phyloP scores from a whole-genome alignment of 2,329 filamentous ascomycete genomes.

The Fusarium dimerum region DNA sequence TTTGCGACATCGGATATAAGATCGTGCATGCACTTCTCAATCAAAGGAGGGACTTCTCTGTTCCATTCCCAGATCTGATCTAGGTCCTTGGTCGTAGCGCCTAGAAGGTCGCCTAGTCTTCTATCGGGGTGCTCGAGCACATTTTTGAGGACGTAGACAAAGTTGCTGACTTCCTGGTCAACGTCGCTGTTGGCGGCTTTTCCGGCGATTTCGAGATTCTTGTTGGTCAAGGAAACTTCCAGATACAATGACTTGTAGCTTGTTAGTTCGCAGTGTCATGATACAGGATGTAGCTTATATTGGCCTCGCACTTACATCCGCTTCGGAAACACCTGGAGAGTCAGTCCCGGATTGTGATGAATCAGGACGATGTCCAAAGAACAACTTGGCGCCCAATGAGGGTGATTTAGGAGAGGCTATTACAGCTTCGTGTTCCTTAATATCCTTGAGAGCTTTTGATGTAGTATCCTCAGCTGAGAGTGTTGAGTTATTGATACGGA shows the following conservation, averaged over 20 bases:
- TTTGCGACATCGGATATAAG: constrained; percentile 43
- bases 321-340: not conserved
- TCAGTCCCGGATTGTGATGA: not conserved
- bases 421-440: constrained; percentile 7
- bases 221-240: constrained; percentile 15
- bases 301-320: constrained; percentile 11
- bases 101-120: constrained; percentile 7
- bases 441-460: constrained; percentile 10
- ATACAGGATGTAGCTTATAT: not conserved
- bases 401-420: not conserved
- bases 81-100: constrained; percentile 36
- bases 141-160: constrained; percentile 16
- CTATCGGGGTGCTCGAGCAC: constrained; percentile 13
- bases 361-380: constrained; percentile 8
- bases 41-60: constrained; percentile 39
- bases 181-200: constrained; percentile 7
- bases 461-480: constrained; percentile 11
- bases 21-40: constrained; percentile 49
- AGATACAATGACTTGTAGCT: constrained; percentile 11
- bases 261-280: constrained; percentile 2
- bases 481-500: constrained; percentile 10
- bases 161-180: constrained; percentile 15
- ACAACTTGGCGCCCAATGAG: constrained; percentile 9
- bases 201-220: constrained; percentile 11
- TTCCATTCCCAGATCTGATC: constrained; percentile 51